Conservation (phyloP, 148 eudicot genomes). For the Beta vulgaris region DNA sequence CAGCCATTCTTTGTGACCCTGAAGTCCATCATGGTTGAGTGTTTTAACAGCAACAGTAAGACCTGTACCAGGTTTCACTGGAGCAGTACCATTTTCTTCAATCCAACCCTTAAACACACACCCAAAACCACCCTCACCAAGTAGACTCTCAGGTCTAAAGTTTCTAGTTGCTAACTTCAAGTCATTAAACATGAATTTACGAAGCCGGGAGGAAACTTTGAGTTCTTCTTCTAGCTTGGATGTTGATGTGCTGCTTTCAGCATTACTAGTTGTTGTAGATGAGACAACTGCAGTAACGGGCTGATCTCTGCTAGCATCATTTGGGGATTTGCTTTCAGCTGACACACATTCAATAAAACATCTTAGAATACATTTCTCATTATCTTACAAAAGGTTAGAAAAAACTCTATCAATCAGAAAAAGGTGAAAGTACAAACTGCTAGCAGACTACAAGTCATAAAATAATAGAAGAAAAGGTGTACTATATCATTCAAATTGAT, state of each 20-base stretch:
- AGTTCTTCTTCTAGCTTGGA: constrained; percentile 74
- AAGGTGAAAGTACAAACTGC: neutral
- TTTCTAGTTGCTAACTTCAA: constrained; percentile 67
- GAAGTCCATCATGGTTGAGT: constrained; percentile 79
- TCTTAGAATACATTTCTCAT: neutral
- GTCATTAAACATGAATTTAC: constrained; percentile 64
- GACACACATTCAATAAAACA: constrained; percentile 20
- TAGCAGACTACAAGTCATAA: neutral
- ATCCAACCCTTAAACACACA: constrained; percentile 82
- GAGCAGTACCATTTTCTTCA: constrained; percentile 75
- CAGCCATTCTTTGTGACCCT: constrained; percentile 90
- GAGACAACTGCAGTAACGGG: constrained; percentile 43
- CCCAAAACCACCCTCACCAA: constrained; percentile 80
- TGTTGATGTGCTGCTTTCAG: constrained; percentile 71
- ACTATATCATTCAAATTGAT: neutral
- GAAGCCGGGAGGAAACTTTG: constrained; percentile 63
- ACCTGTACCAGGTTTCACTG: constrained; percentile 77
- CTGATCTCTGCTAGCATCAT: constrained; percentile 54
- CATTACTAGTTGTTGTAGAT: constrained; percentile 66
- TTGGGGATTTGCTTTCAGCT: constrained; percentile 58
- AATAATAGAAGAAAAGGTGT: neutral
- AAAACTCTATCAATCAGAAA: neutral
- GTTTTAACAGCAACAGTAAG: constrained; percentile 80
- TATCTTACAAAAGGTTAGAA: neutral
- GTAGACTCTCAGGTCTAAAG: constrained; percentile 72